Evolutionary conservation across 352 stramenopile species (phyloP).

Genomic region (Globisporangium iwayamae): DNA sequence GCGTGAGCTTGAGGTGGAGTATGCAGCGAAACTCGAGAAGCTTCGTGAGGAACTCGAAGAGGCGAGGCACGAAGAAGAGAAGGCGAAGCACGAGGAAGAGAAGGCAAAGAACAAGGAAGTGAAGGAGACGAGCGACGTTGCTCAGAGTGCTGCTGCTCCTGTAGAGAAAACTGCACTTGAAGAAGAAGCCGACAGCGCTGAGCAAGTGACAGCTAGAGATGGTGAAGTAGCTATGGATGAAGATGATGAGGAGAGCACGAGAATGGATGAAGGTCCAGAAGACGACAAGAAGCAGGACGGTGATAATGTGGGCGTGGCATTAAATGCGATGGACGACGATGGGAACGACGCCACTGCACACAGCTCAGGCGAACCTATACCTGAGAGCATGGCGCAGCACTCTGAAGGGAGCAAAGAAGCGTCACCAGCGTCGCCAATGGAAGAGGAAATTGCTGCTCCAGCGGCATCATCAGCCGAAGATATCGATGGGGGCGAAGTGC

Average conservation of each 20-base stretch:
- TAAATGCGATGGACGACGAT: background rate
- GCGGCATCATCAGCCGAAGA: too few species aligned
- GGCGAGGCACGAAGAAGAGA: constrained; percentile 20
- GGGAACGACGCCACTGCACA: background rate
- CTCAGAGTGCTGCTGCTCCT: background rate
- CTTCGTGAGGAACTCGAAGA: constrained; percentile 42
- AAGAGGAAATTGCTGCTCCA: too few species aligned
- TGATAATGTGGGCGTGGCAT: background rate
- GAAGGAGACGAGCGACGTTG: background rate
- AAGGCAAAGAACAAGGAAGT: background rate
- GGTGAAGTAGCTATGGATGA: constrained; percentile 10
- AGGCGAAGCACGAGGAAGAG: background rate
- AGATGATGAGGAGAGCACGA: background rate
- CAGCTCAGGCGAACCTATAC: too few species aligned
- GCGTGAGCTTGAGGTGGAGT: constrained; percentile 48
- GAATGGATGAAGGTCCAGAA: background rate
- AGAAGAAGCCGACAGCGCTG: constrained; percentile 11
- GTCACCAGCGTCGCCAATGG: too few species aligned
- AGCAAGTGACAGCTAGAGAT: background rate
- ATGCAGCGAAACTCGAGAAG: constrained; percentile 41
- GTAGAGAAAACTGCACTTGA: constrained; percentile 14
- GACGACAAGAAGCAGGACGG: background rate
- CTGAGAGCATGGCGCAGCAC: too few species aligned
- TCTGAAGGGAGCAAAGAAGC: too few species aligned
- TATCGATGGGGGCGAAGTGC: background rate